Conservation (phyloP, 768 basidiomycete species). For the Tephrocybe sp. region DNA sequence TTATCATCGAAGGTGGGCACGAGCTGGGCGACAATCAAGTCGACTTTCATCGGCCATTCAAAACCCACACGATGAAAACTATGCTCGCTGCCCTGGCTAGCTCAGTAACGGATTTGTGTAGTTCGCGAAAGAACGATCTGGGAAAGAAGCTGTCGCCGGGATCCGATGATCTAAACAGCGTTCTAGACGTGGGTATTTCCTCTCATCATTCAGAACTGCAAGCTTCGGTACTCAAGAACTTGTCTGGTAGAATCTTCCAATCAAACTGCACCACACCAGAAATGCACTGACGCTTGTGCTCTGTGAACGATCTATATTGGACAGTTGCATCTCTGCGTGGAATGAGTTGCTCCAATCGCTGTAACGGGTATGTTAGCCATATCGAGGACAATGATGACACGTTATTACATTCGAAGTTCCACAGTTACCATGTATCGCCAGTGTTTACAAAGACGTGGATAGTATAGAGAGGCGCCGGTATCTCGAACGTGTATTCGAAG, state of each 20-base stretch:
- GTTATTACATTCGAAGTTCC: too few species aligned
- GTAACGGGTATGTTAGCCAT: too few species aligned
- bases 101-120: constrained; percentile 31
- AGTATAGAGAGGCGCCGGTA: too few species aligned
- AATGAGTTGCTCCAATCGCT: constrained; percentile 15
- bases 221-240: constrained; percentile 4
- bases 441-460: too few species aligned
- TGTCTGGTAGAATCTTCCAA: constrained; percentile 35
- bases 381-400: too few species aligned
- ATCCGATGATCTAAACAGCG: constrained; percentile 30
- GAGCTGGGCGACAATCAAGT: neutral
- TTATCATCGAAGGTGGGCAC: constrained; percentile 11
- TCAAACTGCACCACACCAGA: constrained; percentile 37
- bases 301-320: constrained; percentile 51
- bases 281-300: constrained; percentile 46
- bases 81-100: constrained; percentile 15
- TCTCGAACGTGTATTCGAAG: too few species aligned
- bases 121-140: constrained; percentile 25
- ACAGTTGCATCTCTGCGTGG: constrained; percentile 51
- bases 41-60: neutral
- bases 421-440: too few species aligned
- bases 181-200: constrained; percentile 34
- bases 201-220: neutral
- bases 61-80: neutral
- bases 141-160: constrained; percentile 23